Percentiles rank a stretch among this genome's conserved stretches.
These are phyloP conservation scores for Quercus aquifolioides DNA, from an alignment of 306 rosid species.

Conservation along the genomic window DNA sequence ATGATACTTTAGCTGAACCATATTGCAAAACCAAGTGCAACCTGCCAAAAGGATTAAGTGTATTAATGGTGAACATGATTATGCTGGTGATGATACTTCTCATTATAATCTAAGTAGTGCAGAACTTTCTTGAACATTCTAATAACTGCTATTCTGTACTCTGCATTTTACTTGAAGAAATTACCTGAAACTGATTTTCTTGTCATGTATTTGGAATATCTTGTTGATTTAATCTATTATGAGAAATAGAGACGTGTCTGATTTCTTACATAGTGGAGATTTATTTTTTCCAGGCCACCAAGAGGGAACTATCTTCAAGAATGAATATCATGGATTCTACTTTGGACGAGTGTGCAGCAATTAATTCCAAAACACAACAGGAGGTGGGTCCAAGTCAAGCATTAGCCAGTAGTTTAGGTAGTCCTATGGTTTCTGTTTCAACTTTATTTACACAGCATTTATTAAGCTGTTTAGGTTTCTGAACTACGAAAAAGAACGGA, in stretches of 20 bases:
- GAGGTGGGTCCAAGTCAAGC: constrained; percentile 44
- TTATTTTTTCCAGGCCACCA: constrained; percentile 56
- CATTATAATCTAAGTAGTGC: neutral
- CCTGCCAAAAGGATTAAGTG: neutral
- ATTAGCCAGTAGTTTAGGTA: neutral
- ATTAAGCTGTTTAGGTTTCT: constrained; percentile 44
- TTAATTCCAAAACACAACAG: constrained; percentile 40
- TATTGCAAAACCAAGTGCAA: neutral
- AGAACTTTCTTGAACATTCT: neutral
- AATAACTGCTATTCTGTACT: neutral
- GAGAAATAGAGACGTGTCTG: constrained; percentile 1
- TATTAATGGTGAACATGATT: neutral
- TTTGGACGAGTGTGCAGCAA: constrained; percentile 54
- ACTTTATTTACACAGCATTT: constrained; percentile 2
- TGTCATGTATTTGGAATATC: constrained; percentile 1
- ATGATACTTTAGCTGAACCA: neutral
- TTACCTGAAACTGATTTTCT: constrained; percentile 1
- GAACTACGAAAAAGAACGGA: constrained; percentile 46
- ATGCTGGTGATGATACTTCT: neutral
- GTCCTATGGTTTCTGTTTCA: neutral
- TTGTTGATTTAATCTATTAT: neutral
- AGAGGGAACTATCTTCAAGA: constrained; percentile 54
- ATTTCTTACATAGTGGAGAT: constrained; percentile 14
- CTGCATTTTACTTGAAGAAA: constrained; percentile 10
- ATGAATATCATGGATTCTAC: constrained; percentile 50